phyloP scores from a whole-genome alignment of 345 rosid species.

The Salix udensis region DNA sequence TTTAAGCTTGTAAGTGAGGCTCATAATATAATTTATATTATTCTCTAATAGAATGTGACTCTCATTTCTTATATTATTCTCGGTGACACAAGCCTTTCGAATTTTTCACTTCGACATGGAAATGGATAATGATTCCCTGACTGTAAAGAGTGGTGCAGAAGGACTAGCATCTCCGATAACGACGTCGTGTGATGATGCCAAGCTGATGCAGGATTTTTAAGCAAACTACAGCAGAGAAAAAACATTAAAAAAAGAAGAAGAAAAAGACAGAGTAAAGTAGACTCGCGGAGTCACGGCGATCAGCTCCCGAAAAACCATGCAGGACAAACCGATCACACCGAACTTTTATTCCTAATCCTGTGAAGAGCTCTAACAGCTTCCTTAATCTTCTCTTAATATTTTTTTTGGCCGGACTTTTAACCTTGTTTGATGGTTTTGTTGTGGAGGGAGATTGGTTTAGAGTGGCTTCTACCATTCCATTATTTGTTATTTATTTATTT shows the following conservation, averaged over 20 bases:
- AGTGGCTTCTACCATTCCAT: too few species aligned
- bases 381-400: not conserved
- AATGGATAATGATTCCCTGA: slow-evolving; percentile 10
- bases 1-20: too few species aligned
- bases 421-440: too few species aligned
- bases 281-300: too few species aligned
- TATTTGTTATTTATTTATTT: too few species aligned
- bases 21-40: too few species aligned
- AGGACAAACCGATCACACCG: not conserved
- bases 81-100: slow-evolving; percentile 10
- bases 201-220: not conserved
- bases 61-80: slow-evolving; percentile 2
- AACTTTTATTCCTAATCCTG: not conserved
- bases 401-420: too few species aligned
- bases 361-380: not conserved
- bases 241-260: not conserved
- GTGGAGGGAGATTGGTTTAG: too few species aligned
- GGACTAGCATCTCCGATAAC: not conserved
- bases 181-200: not conserved
- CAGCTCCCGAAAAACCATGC: not conserved
- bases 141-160: slow-evolving; percentile 1
- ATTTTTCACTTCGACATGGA: slow-evolving; percentile 7
- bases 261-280: too few species aligned
- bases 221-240: not conserved
- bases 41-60: not conserved